Conservation (phyloP, 2,329 filamentous ascomycete species). For the Paracamarosporium sp. region DNA sequence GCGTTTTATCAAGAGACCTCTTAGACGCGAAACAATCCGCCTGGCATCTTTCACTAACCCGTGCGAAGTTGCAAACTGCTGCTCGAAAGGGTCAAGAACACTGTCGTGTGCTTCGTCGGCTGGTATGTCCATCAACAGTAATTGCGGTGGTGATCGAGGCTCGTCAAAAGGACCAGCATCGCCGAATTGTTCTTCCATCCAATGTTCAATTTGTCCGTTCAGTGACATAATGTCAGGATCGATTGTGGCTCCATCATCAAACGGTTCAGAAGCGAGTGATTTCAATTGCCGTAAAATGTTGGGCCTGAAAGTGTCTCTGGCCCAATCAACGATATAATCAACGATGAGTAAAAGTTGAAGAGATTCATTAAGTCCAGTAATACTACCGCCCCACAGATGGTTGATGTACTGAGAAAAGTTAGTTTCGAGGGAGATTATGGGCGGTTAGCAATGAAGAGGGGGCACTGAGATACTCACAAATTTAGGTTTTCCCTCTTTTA, state of each 20-base stretch:
- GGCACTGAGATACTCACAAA: constrained; percentile 6
- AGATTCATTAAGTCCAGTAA: constrained; percentile 18
- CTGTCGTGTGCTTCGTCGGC: background rate
- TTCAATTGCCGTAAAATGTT: constrained; percentile 24
- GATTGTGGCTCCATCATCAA: background rate
- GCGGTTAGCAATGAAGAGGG: background rate
- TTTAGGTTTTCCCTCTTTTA: constrained; percentile 7
- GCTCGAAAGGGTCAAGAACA: background rate
- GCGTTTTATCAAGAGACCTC: constrained; percentile 9
- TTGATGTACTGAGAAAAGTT: constrained; percentile 9
- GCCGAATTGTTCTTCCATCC: constrained; percentile 9
- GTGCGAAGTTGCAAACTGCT: background rate
- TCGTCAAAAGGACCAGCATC: background rate
- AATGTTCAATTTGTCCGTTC: constrained; percentile 9
- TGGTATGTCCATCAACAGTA: background rate
- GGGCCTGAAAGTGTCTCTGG: constrained; percentile 22
- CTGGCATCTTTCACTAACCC: constrained; percentile 11
- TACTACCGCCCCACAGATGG: constrained; percentile 24
- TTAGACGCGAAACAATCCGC: constrained; percentile 10
- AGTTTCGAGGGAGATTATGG: background rate
- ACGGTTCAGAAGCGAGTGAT: constrained; percentile 3
- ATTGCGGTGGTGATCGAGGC: background rate
- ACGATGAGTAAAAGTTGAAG: constrained; percentile 28
- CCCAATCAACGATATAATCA: constrained; percentile 31
- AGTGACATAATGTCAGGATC: constrained; percentile 15